These are phyloP conservation scores for Parietaria judaica DNA, from an alignment of 306 rosid species.

Conservation along the genomic window DNA sequence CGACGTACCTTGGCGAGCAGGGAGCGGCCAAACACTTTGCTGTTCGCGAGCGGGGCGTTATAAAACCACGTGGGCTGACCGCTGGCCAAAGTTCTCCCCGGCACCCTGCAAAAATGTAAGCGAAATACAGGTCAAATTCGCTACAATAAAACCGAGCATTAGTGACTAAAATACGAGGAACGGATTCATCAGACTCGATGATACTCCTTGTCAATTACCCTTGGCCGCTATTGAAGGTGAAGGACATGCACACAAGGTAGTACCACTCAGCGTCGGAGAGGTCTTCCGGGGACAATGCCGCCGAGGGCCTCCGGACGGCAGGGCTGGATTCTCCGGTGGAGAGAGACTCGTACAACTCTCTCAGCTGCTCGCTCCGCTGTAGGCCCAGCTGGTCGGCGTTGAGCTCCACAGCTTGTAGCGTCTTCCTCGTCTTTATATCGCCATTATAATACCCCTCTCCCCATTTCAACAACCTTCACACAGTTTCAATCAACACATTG, in stretches of 20 bases:
- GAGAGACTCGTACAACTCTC: conserved; percentile 60
- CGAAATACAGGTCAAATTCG: background rate
- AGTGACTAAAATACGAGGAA: too few species aligned
- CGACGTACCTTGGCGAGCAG: conserved; percentile 79
- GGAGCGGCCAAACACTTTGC: conserved; percentile 53
- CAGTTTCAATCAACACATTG: too few species aligned
- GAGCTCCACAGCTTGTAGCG: conserved; percentile 55
- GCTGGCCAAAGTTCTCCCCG: conserved; percentile 59
- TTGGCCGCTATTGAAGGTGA: conserved; percentile 65
- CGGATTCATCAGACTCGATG: too few species aligned
- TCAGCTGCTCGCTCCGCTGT: conserved; percentile 66
- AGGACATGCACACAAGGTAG: conserved; percentile 92
- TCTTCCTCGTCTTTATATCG: conserved; percentile 81
- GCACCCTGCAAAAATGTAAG: conserved; percentile 37
- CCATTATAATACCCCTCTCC: conserved; percentile 88
- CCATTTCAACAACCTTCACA: conserved; percentile 61
- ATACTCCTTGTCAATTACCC: conserved; percentile 37
- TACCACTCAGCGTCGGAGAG: conserved; percentile 87
- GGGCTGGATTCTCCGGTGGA: conserved; percentile 48
- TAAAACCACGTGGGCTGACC: conserved; percentile 57
- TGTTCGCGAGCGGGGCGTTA: conserved; percentile 54
- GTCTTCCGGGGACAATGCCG: too few species aligned
- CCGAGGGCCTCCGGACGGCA: conserved; percentile 63
- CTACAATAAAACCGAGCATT: too few species aligned
- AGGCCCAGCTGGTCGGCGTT: conserved; percentile 59